A percentile compares a stretch with the other conserved stretches of the same genome.
Evolutionary conservation across 148 eudicot species (phyloP).

Genomic region (Chenopodium berlandieri): DNA sequence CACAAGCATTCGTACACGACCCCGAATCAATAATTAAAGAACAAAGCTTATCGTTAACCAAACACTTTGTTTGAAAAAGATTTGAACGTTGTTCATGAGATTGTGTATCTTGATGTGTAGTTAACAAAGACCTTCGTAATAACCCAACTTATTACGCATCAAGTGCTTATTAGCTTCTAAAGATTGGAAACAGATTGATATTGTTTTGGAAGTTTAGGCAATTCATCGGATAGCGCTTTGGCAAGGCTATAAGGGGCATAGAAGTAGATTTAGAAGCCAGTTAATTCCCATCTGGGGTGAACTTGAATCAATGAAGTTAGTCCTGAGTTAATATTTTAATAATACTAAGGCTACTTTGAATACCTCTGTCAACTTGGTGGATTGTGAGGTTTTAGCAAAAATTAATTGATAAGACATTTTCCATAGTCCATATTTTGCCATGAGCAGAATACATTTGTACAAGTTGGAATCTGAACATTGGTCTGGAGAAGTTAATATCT

Average conservation of each 20-base stretch:
- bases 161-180: background rate
- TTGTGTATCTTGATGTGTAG: too few relatives aligned
- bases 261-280: background rate
- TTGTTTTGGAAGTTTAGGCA: background rate
- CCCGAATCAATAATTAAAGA: too few relatives aligned
- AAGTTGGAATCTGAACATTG: background rate
- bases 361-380: background rate
- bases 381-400: background rate
- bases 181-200: background rate
- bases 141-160: too few relatives aligned
- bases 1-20: too few relatives aligned
- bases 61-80: too few relatives aligned
- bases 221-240: background rate
- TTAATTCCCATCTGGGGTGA: background rate
- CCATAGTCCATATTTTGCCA: background rate
- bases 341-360: background rate
- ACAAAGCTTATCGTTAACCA: too few relatives aligned
- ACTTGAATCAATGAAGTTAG: background rate
- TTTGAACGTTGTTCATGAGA: too few relatives aligned
- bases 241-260: background rate
- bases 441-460: background rate
- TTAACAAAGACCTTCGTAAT: too few relatives aligned
- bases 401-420: too few relatives aligned
- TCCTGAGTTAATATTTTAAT: too few relatives aligned
- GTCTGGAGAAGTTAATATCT: background rate